These are phyloP conservation scores for Russula compacta DNA, from an alignment of 768 basidiomycete genomes.

Conservation along the genomic window DNA sequence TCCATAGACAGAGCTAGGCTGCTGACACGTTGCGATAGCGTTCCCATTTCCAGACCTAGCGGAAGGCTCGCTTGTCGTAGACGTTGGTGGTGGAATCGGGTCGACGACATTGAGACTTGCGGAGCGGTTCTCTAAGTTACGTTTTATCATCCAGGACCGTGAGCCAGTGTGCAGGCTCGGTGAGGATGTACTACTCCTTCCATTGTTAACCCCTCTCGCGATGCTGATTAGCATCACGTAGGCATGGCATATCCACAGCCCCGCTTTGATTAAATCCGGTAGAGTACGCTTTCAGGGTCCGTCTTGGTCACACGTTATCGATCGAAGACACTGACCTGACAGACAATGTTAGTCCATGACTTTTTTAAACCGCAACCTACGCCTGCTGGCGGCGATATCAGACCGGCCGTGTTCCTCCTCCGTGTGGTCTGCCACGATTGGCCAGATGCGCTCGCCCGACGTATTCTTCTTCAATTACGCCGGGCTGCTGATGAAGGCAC, in stretches of 20 bases:
- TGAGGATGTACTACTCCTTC: slow-evolving; percentile 20
- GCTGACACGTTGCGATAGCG: slow-evolving; percentile 28
- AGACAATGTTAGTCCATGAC: slow-evolving; percentile 45
- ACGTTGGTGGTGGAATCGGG: slow-evolving; percentile 67
- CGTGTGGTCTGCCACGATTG: slow-evolving; percentile 73
- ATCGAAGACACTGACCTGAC: background rate
- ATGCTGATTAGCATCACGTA: background rate
- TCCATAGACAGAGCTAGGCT: background rate
- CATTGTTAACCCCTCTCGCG: background rate
- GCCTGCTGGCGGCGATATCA: slow-evolving; percentile 23
- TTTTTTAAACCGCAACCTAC: slow-evolving; percentile 56
- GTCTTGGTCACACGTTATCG: background rate
- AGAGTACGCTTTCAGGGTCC: slow-evolving; percentile 19
- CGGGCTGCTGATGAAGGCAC: slow-evolving; percentile 26
- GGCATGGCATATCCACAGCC: slow-evolving; percentile 19
- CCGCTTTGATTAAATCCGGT: slow-evolving; percentile 17
- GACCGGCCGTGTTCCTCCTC: slow-evolving; percentile 56
- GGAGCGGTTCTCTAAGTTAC: slow-evolving; percentile 32
- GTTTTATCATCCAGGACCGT: slow-evolving; percentile 56
- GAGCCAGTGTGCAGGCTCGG: slow-evolving; percentile 46
- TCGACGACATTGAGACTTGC: slow-evolving; percentile 38
- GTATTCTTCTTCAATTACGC: slow-evolving; percentile 39
- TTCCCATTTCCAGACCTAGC: slow-evolving; percentile 51
- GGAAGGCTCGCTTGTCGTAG: slow-evolving; percentile 45
- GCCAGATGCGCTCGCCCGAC: slow-evolving; percentile 46